Evolutionary conservation across 2,329 filamentous ascomycete species (phyloP).

Genomic region (Pseudonectria foliicola): DNA sequence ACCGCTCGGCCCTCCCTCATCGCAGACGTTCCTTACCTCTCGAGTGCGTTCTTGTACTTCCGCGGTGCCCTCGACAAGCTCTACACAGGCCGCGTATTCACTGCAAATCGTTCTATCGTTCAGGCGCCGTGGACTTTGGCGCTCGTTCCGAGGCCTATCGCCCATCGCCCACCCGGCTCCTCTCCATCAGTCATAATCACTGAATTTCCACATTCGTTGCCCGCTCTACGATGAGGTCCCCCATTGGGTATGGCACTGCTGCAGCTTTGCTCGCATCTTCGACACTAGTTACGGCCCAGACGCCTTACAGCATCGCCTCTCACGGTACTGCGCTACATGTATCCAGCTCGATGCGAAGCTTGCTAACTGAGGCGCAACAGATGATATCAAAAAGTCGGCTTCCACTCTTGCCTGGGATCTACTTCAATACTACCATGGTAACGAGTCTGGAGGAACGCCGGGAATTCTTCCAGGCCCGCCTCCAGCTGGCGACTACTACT

Average conservation of each 20-base stretch:
- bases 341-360: background rate
- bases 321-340: slow-evolving; percentile 10
- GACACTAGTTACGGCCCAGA: slow-evolving; percentile 16
- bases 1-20: too few species aligned
- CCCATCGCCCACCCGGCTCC: slow-evolving; percentile 8
- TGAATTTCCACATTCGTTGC: slow-evolving; percentile 5
- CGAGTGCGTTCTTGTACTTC: too few species aligned
- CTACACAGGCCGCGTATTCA: too few species aligned
- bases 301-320: slow-evolving; percentile 17
- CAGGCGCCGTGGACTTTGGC: too few species aligned
- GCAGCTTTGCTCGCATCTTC: slow-evolving; percentile 17
- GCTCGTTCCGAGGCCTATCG: background rate
- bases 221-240: slow-evolving; percentile 16
- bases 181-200: slow-evolving; percentile 3
- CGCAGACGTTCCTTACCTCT: too few species aligned
- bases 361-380: slow-evolving; percentile 19
- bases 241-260: slow-evolving; percentile 10
- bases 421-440: slow-evolving; percentile 40
- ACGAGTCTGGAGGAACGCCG: slow-evolving; percentile 35
- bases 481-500: slow-evolving; percentile 47
- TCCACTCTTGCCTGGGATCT: slow-evolving; percentile 36
- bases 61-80: too few species aligned
- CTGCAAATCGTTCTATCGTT: too few species aligned
- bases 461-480: slow-evolving; percentile 44
- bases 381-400: slow-evolving; percentile 32